Evolutionary conservation across 345 rosid species (phyloP).

Genomic region (Pseudoturritis turrita): DNA sequence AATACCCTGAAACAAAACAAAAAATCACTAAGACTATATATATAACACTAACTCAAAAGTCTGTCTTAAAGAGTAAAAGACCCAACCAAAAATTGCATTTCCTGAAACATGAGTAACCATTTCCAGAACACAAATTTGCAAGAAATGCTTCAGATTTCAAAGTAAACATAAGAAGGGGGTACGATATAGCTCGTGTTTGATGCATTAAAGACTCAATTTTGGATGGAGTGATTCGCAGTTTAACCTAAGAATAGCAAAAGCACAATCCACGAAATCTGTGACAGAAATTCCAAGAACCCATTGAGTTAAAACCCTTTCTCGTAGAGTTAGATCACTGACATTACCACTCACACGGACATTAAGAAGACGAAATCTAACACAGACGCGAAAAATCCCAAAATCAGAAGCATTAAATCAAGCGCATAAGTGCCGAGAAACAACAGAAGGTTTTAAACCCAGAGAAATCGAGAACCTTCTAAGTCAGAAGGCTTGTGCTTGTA

Average conservation of each 20-base stretch:
- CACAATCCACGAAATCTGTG: no score
- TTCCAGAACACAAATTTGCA: neutral
- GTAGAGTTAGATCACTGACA: neutral
- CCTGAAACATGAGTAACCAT: neutral
- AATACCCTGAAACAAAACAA: constrained; percentile 26
- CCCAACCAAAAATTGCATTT: neutral
- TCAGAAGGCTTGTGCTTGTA: constrained; percentile 75
- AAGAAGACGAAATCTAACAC: neutral
- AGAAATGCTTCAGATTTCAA: neutral
- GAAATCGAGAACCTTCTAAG: constrained; percentile 42
- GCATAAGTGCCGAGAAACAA: no score
- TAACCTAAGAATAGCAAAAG: neutral
- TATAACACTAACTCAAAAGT: no score
- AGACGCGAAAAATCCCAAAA: neutral
- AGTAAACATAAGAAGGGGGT: no score
- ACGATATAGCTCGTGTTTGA: no score
- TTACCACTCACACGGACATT: neutral
- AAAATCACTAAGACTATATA: neutral
- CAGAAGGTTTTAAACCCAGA: no score
- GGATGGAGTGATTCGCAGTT: neutral
- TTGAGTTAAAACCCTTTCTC: neutral
- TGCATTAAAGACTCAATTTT: no score
- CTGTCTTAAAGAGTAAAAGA: no score
- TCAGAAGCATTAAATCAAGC: neutral
- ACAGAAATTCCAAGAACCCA: no score